Evolutionary conservation across 257 asterid species (phyloP).

Genomic region (Petunia axillaris): DNA sequence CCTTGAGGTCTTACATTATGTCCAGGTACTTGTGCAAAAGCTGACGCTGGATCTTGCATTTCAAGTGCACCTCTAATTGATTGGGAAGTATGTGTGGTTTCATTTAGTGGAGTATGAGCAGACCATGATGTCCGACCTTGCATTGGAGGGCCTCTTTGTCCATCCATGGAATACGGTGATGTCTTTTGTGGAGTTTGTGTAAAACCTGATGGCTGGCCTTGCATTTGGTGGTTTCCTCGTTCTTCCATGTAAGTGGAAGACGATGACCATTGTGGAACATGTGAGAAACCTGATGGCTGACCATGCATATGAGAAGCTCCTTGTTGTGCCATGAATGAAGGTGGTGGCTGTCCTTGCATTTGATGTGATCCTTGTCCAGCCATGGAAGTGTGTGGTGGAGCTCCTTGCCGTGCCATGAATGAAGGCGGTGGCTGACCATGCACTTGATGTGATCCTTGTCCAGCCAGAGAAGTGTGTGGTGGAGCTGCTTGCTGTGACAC

Average conservation of each 20-base stretch:
- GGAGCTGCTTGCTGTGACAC: slow-evolving; percentile 13
- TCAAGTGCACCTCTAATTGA: slow-evolving; percentile 5
- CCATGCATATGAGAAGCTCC: slow-evolving; percentile 28
- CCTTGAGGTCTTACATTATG: slow-evolving; percentile 21
- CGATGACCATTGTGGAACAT: slow-evolving; percentile 17
- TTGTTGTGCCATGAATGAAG: slow-evolving; percentile 3
- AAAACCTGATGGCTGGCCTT: slow-evolving; percentile 37
- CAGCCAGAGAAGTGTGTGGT: neutral
- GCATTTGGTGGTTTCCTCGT: slow-evolving; percentile 32
- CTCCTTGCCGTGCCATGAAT: neutral
- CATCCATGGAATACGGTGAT: slow-evolving; percentile 18
- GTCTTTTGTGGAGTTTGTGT: slow-evolving; percentile 19
- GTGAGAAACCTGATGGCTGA: slow-evolving; percentile 24
- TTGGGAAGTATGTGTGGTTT: slow-evolving; percentile 24
- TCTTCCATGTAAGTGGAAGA: slow-evolving; percentile 28
- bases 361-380: slow-evolving; percentile 25
- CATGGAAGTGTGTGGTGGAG: slow-evolving; percentile 5
- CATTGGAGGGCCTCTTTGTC: slow-evolving; percentile 21
- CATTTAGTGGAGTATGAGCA: slow-evolving; percentile 15
- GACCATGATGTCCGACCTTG: slow-evolving; percentile 2
- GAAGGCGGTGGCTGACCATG: slow-evolving; percentile 19
- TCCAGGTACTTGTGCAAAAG: slow-evolving; percentile 2
- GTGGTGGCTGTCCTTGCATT: slow-evolving; percentile 19
- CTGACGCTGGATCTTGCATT: slow-evolving; percentile 13
- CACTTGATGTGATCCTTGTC: slow-evolving; percentile 24